phyloP scores from a whole-genome alignment of 1,139 yeast genomes.

The Blastobotrys elegans region DNA sequence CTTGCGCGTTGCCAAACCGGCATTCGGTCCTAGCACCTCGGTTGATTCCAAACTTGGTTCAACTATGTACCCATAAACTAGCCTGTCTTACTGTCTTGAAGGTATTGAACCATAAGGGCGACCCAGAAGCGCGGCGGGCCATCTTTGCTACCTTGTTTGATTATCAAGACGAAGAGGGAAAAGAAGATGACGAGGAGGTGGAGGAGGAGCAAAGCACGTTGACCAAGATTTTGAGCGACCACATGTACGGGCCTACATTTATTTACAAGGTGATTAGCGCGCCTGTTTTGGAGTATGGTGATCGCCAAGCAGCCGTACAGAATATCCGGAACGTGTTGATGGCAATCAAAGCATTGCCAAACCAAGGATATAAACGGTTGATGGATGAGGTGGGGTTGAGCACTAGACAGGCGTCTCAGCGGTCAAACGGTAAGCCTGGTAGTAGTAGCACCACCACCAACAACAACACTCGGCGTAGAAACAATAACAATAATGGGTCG shows the following conservation, averaged over 20 bases:
- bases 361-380: conserved; percentile 76
- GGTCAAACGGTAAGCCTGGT: conserved; percentile 13
- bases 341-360: conserved; percentile 51
- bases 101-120: conserved; percentile 62
- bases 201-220: conserved; percentile 29
- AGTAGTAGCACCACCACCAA: conserved; percentile 2
- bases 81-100: conserved; percentile 82
- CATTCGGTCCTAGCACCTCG: conserved; percentile 52
- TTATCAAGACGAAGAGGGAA: conserved; percentile 12
- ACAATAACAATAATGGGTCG: background rate
- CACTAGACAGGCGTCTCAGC: conserved; percentile 20
- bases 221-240: conserved; percentile 52
- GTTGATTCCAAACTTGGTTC: conserved; percentile 57
- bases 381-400: conserved; percentile 87
- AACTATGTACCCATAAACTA: conserved; percentile 74
- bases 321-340: conserved; percentile 59
- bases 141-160: conserved; percentile 59
- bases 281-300: conserved; percentile 35
- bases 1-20: conserved; percentile 62
- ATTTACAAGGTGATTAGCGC: conserved; percentile 61
- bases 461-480: background rate
- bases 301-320: conserved; percentile 53
- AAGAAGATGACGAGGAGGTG: conserved; percentile 13
- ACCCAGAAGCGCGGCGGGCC: conserved; percentile 53
- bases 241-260: conserved; percentile 77